These are phyloP conservation scores for Teunomyces barrocoloradensis DNA, from an alignment of 805 yeast species.

Conservation along the genomic window DNA sequence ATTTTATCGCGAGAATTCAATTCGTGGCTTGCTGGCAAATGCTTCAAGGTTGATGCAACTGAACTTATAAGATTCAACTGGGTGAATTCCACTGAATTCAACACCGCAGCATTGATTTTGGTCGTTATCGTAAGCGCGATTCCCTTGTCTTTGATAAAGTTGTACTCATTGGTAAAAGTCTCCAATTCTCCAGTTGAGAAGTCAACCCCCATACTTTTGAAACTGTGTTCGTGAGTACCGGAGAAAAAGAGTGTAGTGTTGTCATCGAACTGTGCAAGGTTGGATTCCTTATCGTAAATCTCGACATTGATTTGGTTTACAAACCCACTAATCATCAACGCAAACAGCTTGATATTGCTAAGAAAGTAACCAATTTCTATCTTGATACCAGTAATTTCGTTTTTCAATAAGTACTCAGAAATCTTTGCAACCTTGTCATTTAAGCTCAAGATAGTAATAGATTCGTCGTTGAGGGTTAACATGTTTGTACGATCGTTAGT, in stretches of 20 bases:
- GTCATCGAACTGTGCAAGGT: background rate
- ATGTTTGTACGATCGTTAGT: slow-evolving; percentile 5
- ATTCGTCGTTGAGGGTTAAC: background rate
- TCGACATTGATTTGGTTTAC: slow-evolving; percentile 41
- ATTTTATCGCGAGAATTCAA: slow-evolving; percentile 24
- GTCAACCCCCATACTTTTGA: background rate
- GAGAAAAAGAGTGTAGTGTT: background rate
- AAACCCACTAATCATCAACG: slow-evolving; percentile 44
- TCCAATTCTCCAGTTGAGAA: slow-evolving; percentile 5
- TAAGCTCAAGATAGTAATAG: slow-evolving; percentile 21
- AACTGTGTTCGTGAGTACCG: background rate
- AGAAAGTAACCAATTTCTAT: slow-evolving; percentile 22
- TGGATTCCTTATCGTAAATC: slow-evolving; percentile 24
- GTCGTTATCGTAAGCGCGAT: slow-evolving; percentile 27
- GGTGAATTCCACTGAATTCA: slow-evolving; percentile 33
- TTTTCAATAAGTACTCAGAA: slow-evolving; percentile 13
- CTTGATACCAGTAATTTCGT: slow-evolving; percentile 21
- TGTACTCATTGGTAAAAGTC: slow-evolving; percentile 29
- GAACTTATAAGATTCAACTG: slow-evolving; percentile 54
- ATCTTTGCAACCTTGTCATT: slow-evolving; percentile 28
- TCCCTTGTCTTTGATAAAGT: slow-evolving; percentile 35
- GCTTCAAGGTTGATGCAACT: slow-evolving; percentile 50
- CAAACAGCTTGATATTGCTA: slow-evolving; percentile 30
- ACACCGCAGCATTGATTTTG: slow-evolving; percentile 13
- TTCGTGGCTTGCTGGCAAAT: slow-evolving; percentile 41